Conservation (phyloP, 2,329 filamentous ascomycete species). For the Beauveria brongniartii region DNA sequence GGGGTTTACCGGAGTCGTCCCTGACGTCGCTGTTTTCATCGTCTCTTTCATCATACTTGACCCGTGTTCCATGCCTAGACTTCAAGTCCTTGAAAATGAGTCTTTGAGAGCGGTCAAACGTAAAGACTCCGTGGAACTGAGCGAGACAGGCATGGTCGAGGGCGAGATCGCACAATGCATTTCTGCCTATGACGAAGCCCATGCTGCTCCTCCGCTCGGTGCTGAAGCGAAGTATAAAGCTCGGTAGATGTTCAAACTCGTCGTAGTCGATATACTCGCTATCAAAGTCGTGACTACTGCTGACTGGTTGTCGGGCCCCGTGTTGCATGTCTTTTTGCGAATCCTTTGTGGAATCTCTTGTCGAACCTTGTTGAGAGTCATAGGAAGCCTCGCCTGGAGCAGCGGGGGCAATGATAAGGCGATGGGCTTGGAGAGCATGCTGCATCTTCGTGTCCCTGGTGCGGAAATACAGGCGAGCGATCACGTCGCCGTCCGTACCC, state of each 20-base stretch:
- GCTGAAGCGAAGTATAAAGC: neutral
- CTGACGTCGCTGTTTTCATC: accelerated
- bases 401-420: too few relatives aligned
- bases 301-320: too few relatives aligned
- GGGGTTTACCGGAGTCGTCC: neutral
- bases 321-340: too few relatives aligned
- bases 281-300: too few relatives aligned
- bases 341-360: too few relatives aligned
- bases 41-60: neutral
- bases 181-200: neutral
- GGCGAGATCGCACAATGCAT: neutral
- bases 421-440: accelerated
- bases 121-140: neutral
- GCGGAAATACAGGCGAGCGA: too few relatives aligned
- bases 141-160: neutral
- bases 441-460: too few relatives aligned
- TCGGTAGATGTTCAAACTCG: too few relatives aligned
- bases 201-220: neutral
- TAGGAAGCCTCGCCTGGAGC: too few relatives aligned
- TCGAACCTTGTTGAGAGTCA: too few relatives aligned
- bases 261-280: accelerated
- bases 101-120: neutral
- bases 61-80: neutral
- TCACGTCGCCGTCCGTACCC: too few relatives aligned
- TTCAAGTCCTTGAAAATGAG: neutral